Evolutionary conservation across 495 filamentous ascomycete genomes (phyloP).

Genomic region (Neurospora sp.): DNA sequence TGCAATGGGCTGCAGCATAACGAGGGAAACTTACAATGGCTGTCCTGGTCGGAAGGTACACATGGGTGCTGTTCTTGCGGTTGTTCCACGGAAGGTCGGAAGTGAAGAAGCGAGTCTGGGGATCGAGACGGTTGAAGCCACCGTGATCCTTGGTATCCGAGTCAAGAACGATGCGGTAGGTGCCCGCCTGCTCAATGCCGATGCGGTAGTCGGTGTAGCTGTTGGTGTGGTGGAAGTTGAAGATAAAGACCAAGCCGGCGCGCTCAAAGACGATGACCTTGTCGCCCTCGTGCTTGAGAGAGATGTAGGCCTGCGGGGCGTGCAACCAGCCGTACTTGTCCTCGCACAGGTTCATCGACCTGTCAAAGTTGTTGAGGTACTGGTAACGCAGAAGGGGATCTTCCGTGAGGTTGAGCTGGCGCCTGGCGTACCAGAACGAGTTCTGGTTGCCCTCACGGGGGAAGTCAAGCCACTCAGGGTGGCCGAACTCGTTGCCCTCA

Average conservation of each 20-base stretch:
- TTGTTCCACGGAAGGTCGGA: conserved; percentile 83
- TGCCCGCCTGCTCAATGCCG: conserved; percentile 73
- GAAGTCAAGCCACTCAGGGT: conserved; percentile 99
- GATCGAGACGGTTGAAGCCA: conserved; percentile 66
- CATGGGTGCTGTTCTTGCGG: conserved; percentile 78
- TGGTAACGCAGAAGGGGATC: conserved; percentile 79
- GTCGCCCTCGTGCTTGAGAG: conserved; percentile 86
- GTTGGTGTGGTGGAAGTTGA: conserved; percentile 86
- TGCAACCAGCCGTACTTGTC: conserved; percentile 90
- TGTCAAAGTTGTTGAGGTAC: conserved; percentile 92
- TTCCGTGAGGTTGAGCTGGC: conserved; percentile 88
- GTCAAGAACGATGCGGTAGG: conserved; percentile 81
- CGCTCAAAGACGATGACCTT: conserved; percentile 96
- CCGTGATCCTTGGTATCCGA: conserved; percentile 70
- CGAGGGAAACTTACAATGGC: conserved; percentile 58
- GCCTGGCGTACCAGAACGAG: conserved; percentile 92
- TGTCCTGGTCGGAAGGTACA: conserved; percentile 80
- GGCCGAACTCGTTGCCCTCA: conserved; percentile 96
- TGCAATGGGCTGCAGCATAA: neutral
- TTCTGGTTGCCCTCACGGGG: conserved; percentile 90
- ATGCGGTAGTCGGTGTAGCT: conserved; percentile 91
- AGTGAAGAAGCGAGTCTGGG: conserved; percentile 78
- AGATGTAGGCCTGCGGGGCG: conserved; percentile 77
- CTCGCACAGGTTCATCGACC: conserved; percentile 78
- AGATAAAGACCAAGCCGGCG: conserved; percentile 81